Conservation (phyloP, 176 grass and related monocot genomes). For the Bothriochloa decipiens region DNA sequence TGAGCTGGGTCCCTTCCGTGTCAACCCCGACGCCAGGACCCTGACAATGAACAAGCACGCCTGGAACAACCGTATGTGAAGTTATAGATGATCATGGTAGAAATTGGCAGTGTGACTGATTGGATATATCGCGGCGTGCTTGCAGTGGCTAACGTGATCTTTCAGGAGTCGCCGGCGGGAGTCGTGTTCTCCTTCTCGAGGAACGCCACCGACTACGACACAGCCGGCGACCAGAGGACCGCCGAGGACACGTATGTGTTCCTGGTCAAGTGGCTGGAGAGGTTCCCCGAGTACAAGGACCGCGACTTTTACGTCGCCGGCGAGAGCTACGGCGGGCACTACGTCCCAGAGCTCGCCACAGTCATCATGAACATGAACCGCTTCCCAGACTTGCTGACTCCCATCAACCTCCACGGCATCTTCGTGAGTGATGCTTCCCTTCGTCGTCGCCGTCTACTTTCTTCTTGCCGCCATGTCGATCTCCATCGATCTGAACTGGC, state of each 20-base stretch:
- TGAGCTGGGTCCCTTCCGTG: constrained; percentile 60
- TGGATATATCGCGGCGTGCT: too few species aligned
- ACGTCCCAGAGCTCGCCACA: constrained; percentile 52
- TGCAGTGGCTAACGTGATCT: constrained; percentile 58
- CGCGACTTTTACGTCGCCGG: constrained; percentile 58
- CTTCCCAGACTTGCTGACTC: not conserved
- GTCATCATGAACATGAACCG: constrained; percentile 28
- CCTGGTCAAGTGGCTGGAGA: constrained; percentile 50
- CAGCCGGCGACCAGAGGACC: constrained; percentile 31
- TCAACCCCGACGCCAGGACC: constrained; percentile 43
- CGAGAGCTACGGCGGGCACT: constrained; percentile 65
- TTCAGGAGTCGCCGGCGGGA: constrained; percentile 51
- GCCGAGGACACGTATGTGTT: constrained; percentile 48
- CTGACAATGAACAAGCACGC: constrained; percentile 47
- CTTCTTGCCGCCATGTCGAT: too few species aligned
- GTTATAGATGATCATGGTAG: too few species aligned
- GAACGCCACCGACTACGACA: constrained; percentile 29
- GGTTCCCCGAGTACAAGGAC: constrained; percentile 61
- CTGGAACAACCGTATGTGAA: constrained; percentile 46
- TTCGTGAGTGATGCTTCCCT: constrained; percentile 23
- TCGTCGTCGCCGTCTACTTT: too few species aligned
- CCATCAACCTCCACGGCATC: constrained; percentile 46
- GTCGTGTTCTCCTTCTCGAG: constrained; percentile 59
- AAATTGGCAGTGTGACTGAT: too few species aligned
- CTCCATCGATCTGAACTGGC: not conserved